phyloP scores from a whole-genome alignment of 176 grass and related monocot genomes.

The Musa troglodytarum region DNA sequence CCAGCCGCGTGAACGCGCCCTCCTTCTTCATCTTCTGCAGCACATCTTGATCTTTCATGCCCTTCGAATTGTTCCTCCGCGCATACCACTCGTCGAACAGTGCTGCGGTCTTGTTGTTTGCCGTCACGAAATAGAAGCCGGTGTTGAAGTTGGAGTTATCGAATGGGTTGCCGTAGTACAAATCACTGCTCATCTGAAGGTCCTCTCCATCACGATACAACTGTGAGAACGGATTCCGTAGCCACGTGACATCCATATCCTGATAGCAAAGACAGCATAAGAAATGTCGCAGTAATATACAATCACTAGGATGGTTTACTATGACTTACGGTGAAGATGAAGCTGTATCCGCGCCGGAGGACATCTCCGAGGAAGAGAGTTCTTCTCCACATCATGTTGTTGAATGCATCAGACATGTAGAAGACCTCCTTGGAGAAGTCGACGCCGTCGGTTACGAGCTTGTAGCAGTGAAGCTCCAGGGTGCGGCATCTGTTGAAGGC shows the following conservation, averaged over 20 bases:
- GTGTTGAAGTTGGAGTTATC: slow-evolving; percentile 12
- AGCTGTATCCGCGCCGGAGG: slow-evolving; percentile 44
- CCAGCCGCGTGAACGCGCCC: background rate
- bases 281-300: background rate
- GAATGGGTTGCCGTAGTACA: background rate
- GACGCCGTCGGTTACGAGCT: slow-evolving; percentile 5
- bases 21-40: background rate
- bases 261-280: background rate
- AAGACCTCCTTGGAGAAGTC: slow-evolving; percentile 58
- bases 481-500: slow-evolving; percentile 27
- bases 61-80: background rate
- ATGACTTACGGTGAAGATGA: slow-evolving; percentile 55
- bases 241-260: slow-evolving; percentile 22
- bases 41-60: slow-evolving; percentile 13
- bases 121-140: background rate
- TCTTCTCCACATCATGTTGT: slow-evolving; percentile 70
- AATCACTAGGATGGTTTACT: no score
- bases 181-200: slow-evolving; percentile 1
- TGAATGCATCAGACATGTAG: slow-evolving; percentile 67
- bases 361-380: slow-evolving; percentile 52
- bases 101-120: slow-evolving; percentile 4
- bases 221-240: slow-evolving; percentile 4
- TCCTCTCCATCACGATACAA: background rate
- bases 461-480: slow-evolving; percentile 31
- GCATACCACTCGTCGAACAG: slow-evolving; percentile 15